Percentiles rank a stretch among this genome's conserved stretches.
phyloP scores from a whole-genome alignment of 2,329 filamentous ascomycete genomes.

The Colletotrichum simmondsii region DNA sequence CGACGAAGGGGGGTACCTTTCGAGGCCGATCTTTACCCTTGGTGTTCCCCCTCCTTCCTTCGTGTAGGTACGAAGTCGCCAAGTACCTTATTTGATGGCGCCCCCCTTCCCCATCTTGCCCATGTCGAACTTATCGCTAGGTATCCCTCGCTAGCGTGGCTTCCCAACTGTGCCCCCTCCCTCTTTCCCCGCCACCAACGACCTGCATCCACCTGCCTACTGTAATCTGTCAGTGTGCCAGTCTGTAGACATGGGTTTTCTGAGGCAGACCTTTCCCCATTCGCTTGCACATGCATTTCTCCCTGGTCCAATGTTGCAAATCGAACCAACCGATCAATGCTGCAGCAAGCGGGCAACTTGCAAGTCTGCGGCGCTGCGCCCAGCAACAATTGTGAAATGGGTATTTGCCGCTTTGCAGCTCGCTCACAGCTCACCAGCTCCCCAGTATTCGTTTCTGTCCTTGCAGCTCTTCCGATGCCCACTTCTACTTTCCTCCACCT shows the following conservation, averaged over 20 bases:
- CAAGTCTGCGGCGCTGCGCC: neutral
- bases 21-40: neutral
- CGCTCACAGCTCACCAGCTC: conserved; percentile 1
- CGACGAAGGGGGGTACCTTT: neutral
- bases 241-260: neutral
- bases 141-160: neutral
- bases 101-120: neutral
- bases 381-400: neutral
- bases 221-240: neutral
- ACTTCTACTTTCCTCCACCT: neutral
- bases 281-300: conserved; percentile 14
- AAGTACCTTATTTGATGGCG: neutral
- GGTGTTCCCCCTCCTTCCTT: neutral
- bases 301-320: conserved; percentile 1
- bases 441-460: neutral
- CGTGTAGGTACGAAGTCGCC: neutral
- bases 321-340: conserved; percentile 5
- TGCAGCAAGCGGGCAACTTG: neutral
- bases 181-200: conserved; percentile 17
- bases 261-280: conserved; percentile 17
- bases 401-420: neutral
- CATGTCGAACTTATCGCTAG: neutral
- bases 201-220: neutral
- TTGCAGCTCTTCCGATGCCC: neutral
- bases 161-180: neutral